Evolutionary conservation across 139 green algal genomes (phyloP).

Genomic region (Micractinium sp.): DNA sequence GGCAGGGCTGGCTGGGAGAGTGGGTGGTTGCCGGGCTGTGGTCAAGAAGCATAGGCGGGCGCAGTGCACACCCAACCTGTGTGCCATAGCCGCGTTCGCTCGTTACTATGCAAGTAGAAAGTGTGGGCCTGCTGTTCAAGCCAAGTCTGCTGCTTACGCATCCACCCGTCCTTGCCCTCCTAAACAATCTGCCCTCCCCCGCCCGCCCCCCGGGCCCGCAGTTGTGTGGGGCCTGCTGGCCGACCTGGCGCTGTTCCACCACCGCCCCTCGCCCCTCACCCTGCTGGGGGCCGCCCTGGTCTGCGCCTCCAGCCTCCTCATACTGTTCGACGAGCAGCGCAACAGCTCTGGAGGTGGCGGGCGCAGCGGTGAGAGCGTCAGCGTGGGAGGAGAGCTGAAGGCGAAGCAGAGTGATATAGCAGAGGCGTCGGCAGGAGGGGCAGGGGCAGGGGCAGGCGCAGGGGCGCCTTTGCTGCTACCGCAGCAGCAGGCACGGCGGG

Average conservation of each 20-base stretch:
- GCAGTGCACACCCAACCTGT: not conserved
- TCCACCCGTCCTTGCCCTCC: not conserved
- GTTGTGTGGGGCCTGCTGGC: constrained; percentile 4
- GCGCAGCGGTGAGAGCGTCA: not conserved
- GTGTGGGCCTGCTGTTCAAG: not conserved
- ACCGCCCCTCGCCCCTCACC: not conserved
- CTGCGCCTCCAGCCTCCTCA: constrained; percentile 19
- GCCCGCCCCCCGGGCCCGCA: not conserved
- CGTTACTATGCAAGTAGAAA: not conserved
- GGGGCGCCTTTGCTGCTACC: too few relatives aligned
- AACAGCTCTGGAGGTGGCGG: not conserved
- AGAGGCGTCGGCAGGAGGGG: not conserved
- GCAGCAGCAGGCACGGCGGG: too few relatives aligned
- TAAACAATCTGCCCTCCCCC: not conserved
- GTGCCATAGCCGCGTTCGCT: too few relatives aligned
- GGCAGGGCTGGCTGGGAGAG: not conserved
- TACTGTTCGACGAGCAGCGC: not conserved
- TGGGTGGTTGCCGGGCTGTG: too few relatives aligned
- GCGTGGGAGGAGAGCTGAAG: not conserved
- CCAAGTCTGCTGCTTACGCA: not conserved
- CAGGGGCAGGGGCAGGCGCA: too few relatives aligned
- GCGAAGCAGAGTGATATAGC: not conserved
- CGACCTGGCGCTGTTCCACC: constrained; percentile 2
- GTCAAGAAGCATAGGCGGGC: too few relatives aligned
- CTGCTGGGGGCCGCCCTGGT: constrained; percentile 11